These are phyloP conservation scores for Tetrahymena thermophila DNA, from an alignment of 73 alveolate genomes.

Conservation along the genomic window DNA sequence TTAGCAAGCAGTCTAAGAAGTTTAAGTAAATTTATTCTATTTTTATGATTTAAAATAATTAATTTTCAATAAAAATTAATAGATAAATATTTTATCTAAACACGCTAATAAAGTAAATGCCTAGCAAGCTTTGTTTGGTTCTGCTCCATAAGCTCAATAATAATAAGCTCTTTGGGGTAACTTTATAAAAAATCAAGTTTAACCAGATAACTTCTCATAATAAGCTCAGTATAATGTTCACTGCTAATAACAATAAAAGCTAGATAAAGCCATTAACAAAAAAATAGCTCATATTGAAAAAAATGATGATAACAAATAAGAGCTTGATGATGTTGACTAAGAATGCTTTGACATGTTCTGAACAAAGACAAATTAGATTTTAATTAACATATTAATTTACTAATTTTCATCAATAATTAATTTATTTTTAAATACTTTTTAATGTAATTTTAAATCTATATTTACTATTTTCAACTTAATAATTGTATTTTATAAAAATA, in stretches of 20 bases:
- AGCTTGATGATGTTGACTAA: background rate
- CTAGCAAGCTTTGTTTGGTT: background rate
- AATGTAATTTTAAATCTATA: background rate
- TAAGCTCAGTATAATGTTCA: background rate
- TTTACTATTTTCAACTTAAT: no score
- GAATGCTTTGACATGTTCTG: background rate
- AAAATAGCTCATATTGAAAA: background rate
- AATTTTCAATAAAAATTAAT: background rate
- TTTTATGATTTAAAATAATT: background rate
- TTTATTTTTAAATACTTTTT: no score
- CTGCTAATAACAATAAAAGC: background rate
- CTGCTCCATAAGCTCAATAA: background rate
- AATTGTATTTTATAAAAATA: no score
- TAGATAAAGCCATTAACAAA: background rate
- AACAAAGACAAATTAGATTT: background rate
- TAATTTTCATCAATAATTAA: no score
- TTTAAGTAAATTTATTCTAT: slow-evolving; percentile 22
- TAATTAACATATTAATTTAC: background rate
- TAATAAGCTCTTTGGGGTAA: background rate
- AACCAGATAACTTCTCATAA: background rate
- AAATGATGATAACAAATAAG: background rate
- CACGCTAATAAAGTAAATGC: background rate
- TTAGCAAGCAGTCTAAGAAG: slow-evolving; percentile 61
- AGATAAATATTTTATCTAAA: background rate
- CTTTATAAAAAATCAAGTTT: background rate